Conservation (phyloP, 768 basidiomycete genomes). For the Lepiota venenata region DNA sequence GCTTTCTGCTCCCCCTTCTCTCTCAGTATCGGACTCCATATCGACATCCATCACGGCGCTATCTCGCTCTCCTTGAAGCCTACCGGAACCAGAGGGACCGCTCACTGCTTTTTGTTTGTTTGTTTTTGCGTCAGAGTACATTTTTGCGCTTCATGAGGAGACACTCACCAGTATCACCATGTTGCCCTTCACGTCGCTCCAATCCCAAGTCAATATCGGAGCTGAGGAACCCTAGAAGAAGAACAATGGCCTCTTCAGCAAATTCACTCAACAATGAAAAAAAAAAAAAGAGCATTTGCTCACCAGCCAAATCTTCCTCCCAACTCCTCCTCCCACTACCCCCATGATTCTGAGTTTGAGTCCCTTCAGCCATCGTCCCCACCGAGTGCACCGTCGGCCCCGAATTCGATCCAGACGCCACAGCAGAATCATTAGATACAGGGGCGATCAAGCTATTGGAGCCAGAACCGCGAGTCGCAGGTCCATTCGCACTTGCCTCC, state of each 20-base stretch:
- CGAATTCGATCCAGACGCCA: not conserved
- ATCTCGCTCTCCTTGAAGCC: not conserved
- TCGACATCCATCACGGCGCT: constrained; percentile 2
- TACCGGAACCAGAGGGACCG: not conserved
- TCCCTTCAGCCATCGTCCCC: not conserved
- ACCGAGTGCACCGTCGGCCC: too few relatives aligned
- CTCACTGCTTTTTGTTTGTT: not conserved
- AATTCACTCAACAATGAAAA: not conserved
- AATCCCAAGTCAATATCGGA: constrained; percentile 1
- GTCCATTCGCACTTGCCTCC: not conserved
- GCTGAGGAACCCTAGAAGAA: not conserved
- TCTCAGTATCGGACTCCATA: constrained; percentile 11
- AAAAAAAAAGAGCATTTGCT: not conserved
- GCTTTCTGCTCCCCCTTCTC: constrained; percentile 8
- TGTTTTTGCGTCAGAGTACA: not conserved
- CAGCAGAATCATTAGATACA: not conserved
- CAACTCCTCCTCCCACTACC: not conserved
- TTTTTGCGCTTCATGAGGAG: too few relatives aligned
- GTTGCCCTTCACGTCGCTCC: not conserved
- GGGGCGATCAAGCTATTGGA: not conserved
- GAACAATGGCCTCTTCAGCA: not conserved
- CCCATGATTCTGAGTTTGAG: not conserved
- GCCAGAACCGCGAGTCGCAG: not conserved
- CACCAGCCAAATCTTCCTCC: constrained; percentile 10
- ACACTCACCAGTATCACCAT: not conserved